Conservation (phyloP, 1,139 yeast species). For the Pichia inconspicua region DNA sequence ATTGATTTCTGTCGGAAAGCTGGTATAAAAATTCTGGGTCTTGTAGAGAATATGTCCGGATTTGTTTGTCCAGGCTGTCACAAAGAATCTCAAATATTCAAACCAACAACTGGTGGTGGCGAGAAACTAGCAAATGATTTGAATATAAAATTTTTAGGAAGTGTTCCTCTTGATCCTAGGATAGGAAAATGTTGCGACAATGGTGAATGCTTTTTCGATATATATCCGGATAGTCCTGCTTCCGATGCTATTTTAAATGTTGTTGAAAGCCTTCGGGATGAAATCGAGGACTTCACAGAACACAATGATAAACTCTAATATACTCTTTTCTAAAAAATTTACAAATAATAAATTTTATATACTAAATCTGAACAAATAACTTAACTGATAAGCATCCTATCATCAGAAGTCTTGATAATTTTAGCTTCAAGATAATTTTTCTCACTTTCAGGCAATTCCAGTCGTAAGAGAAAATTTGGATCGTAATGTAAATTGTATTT, state of each 20-base stretch:
- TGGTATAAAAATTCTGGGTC: constrained; percentile 72
- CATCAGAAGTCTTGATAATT: constrained; percentile 2
- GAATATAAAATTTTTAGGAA: constrained; percentile 71
- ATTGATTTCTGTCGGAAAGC: constrained; percentile 93
- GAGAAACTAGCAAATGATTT: constrained; percentile 71
- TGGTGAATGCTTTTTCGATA: constrained; percentile 82
- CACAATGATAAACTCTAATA: not conserved
- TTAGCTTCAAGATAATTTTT: constrained; percentile 31
- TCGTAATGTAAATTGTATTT: constrained; percentile 17
- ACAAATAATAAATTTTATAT: not conserved
- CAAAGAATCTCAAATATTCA: constrained; percentile 84
- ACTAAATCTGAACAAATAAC: not conserved
- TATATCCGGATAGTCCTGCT: constrained; percentile 89
- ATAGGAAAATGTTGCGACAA: constrained; percentile 83
- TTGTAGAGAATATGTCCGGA: constrained; percentile 97
- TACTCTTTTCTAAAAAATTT: too few species aligned
- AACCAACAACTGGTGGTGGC: constrained; percentile 97
- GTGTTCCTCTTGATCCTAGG: constrained; percentile 93
- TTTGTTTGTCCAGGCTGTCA: constrained; percentile 94
- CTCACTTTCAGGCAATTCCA: constrained; percentile 41
- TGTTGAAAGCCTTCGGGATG: constrained; percentile 54
- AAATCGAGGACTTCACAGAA: constrained; percentile 16
- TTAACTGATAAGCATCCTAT: constrained; percentile 3
- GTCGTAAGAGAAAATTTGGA: constrained; percentile 13
- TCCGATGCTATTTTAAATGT: constrained; percentile 79